Evolutionary conservation across 148 eudicot genomes (phyloP).

Genomic region (Mesembryanthemum crystallinum): DNA sequence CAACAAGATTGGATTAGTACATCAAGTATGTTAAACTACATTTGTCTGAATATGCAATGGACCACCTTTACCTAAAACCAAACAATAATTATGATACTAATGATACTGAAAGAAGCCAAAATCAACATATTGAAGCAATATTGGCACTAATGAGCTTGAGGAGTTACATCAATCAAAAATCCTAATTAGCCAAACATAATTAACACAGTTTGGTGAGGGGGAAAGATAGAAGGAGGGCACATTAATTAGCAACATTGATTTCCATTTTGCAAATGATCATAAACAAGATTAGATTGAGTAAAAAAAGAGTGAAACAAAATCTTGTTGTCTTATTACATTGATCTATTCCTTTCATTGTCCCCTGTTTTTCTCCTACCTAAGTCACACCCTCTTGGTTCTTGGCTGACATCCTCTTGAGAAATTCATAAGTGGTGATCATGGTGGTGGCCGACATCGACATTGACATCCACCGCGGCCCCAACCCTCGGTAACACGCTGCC

Average conservation of each 20-base stretch:
- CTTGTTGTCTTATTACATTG: conserved; percentile 14
- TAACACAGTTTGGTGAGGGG: neutral
- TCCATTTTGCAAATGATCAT: neutral
- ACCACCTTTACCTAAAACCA: neutral
- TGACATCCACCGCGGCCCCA: conserved; percentile 73
- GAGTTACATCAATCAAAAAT: conserved; percentile 15
- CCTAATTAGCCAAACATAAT: neutral
- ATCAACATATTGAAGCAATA: no score
- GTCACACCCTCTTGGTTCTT: conserved; percentile 51
- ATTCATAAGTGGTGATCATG: conserved; percentile 76
- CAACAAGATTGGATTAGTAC: conserved; percentile 16
- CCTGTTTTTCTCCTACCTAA: conserved; percentile 16
- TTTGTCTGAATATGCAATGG: neutral
- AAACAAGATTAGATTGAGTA: conserved; percentile 13
- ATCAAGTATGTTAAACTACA: neutral
- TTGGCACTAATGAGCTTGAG: neutral
- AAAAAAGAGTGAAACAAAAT: neutral
- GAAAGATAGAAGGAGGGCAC: neutral
- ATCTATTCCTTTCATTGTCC: neutral
- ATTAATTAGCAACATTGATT: neutral
- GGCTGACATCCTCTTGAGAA: conserved; percentile 61
- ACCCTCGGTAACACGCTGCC: conserved; percentile 65
- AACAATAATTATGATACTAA: neutral
- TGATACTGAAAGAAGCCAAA: no score
- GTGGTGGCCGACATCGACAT: conserved; percentile 75